phyloP scores from a whole-genome alignment of 2,329 filamentous ascomycete species.

The Furcasterigmium furcatum region DNA sequence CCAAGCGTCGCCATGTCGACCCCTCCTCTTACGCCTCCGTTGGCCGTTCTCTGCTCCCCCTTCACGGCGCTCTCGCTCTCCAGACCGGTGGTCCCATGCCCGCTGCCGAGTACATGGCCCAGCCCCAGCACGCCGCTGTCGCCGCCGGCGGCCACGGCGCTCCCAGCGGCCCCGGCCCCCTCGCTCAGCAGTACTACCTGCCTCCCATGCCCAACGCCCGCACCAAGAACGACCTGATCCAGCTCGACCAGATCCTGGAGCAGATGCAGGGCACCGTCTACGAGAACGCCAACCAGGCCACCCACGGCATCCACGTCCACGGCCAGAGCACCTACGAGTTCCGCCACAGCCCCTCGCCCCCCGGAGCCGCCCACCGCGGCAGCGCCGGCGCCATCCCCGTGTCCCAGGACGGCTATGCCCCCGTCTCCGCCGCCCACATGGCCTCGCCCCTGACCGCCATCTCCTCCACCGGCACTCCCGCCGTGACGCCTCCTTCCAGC shows the following conservation, averaged over 20 bases:
- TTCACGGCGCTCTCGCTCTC: conserved; percentile 69
- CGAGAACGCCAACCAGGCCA: conserved; percentile 82
- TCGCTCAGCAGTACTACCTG: conserved; percentile 80
- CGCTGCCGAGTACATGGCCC: conserved; percentile 52
- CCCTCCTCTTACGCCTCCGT: conserved; percentile 88
- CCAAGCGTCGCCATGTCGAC: conserved; percentile 89
- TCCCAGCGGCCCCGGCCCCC: conserved; percentile 52
- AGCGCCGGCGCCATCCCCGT: conserved; percentile 26
- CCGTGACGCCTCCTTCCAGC: conserved; percentile 73
- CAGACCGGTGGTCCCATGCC: conserved; percentile 44
- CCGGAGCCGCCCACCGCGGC: conserved; percentile 32
- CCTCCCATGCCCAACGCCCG: conserved; percentile 84
- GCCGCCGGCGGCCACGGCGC: conserved; percentile 47
- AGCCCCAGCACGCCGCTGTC: conserved; percentile 30
- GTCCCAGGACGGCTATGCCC: conserved; percentile 31
- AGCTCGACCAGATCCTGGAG: conserved; percentile 92
- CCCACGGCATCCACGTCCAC: conserved; percentile 74
- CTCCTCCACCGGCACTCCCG: conserved; percentile 67
- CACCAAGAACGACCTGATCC: conserved; percentile 89
- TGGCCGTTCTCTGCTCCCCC: conserved; percentile 79
- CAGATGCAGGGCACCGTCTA: conserved; percentile 96
- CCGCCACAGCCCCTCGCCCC: conserved; percentile 54
- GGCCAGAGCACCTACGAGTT: conserved; percentile 63
- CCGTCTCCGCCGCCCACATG: conserved; percentile 51
- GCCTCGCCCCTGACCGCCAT: conserved; percentile 58